Conservation (phyloP, 805 yeast genomes). For the Zygosaccharomyces rouxii region DNA sequence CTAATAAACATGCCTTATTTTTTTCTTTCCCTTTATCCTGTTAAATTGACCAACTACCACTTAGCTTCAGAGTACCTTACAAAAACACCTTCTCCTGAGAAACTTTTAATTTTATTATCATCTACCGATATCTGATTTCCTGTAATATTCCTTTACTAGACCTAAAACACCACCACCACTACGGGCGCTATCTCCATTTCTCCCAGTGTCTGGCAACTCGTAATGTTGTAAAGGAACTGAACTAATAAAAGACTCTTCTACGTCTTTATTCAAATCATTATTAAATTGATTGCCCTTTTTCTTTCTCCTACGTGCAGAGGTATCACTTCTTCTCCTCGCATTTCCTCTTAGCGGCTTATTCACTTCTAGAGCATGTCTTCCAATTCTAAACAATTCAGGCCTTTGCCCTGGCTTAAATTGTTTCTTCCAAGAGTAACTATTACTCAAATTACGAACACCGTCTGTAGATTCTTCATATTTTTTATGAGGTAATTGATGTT, state of each 20-base stretch:
- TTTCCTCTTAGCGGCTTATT: conserved; percentile 5
- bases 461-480: conserved; percentile 5
- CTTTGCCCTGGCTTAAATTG: conserved; percentile 34
- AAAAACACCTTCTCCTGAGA: background rate
- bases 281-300: background rate
- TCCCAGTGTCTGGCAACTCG: conserved; percentile 2
- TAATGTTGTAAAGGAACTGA: conserved; percentile 30
- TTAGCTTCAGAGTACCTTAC: background rate
- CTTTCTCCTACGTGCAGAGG: conserved; percentile 1
- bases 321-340: background rate
- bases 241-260: conserved; percentile 45
- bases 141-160: conserved; percentile 74
- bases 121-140: conserved; percentile 36
- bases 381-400: conserved; percentile 25
- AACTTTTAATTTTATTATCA: conserved; percentile 3
- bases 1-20: background rate
- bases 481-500: conserved; percentile 28
- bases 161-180: conserved; percentile 59
- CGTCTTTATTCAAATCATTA: conserved; percentile 7
- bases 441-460: conserved; percentile 8
- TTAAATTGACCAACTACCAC: background rate
- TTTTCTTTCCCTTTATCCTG: background rate
- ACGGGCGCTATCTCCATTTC: conserved; percentile 9
- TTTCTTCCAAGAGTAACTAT: conserved; percentile 34
- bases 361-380: conserved; percentile 12